These are phyloP conservation scores for Blastomyces silverae DNA, from an alignment of 2,329 filamentous ascomycete genomes.

Conservation along the genomic window DNA sequence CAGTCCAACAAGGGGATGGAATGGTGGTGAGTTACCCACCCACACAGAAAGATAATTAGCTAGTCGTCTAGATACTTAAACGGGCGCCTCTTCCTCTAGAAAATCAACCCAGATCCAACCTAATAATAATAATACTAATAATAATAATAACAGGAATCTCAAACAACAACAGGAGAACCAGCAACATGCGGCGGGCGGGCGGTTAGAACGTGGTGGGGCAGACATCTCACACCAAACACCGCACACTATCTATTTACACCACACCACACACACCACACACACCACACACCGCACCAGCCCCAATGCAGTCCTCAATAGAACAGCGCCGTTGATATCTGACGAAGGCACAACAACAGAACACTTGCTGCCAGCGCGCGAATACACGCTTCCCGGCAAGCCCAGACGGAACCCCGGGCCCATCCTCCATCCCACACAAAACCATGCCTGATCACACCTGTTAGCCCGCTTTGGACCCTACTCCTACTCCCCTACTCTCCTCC, in stretches of 20 bases:
- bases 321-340: not conserved
- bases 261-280: not conserved
- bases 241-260: too few relatives aligned
- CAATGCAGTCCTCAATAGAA: constrained; percentile 11
- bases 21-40: not conserved
- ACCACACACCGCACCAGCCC: constrained; percentile 4
- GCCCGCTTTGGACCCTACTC: not conserved
- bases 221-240: not conserved
- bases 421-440: not conserved
- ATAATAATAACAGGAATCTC: not conserved
- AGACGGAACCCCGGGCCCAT: not conserved
- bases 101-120: not conserved
- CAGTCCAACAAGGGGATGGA: not conserved
- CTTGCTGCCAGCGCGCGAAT: not conserved
- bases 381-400: not conserved
- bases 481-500: not conserved
- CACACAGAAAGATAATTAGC: not conserved
- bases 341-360: not conserved
- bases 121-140: not conserved
- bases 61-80: not conserved
- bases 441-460: constrained; percentile 3
- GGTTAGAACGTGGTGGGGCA: constrained; percentile 7
- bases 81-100: not conserved
- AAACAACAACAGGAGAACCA: not conserved
- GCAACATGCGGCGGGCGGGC: not conserved